Evolutionary conservation across 2,329 filamentous ascomycete genomes (phyloP).

Genomic region (Macrophomina phaseolina): DNA sequence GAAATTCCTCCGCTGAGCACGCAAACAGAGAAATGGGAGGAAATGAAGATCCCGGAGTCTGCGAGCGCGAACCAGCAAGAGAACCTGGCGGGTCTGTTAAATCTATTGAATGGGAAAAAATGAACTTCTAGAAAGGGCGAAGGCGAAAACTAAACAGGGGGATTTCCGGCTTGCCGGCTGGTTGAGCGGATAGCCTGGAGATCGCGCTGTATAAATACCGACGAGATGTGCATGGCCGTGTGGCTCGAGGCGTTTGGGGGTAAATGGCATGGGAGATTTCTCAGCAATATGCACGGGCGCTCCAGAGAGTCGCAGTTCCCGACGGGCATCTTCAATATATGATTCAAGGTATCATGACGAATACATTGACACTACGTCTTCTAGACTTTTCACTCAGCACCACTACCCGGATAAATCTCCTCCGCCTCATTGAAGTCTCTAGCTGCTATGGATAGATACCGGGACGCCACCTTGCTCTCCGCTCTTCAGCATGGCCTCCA

Average conservation of each 20-base stretch:
- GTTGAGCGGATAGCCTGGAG: not conserved
- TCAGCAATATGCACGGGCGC: not conserved
- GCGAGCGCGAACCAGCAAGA: not conserved
- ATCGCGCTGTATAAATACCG: slow-evolving; percentile 19
- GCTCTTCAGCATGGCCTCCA: slow-evolving; percentile 49
- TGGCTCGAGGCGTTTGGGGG: slow-evolving; percentile 19
- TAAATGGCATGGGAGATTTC: slow-evolving; percentile 8
- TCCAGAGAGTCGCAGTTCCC: not conserved
- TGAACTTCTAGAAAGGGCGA: not conserved
- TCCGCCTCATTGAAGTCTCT: too few species aligned
- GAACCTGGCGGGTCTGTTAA: not conserved
- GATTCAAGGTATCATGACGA: too few species aligned
- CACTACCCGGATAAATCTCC: too few species aligned
- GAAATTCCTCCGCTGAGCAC: not conserved
- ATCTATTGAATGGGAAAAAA: not conserved
- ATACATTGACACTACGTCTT: too few species aligned
- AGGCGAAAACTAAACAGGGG: not conserved
- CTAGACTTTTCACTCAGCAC: too few species aligned
- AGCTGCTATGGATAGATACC: slow-evolving; percentile 37
- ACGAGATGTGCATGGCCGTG: slow-evolving; percentile 9
- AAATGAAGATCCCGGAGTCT: not conserved
- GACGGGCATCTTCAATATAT: not conserved
- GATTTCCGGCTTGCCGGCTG: too few species aligned
- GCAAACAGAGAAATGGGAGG: not conserved
- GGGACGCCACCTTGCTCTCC: slow-evolving; percentile 43